Evolutionary conservation across 1,139 yeast genomes (phyloP), one percentile per base, ranked within the genome.

Genomic region (Scheffersomyces lignicola): DNA sequence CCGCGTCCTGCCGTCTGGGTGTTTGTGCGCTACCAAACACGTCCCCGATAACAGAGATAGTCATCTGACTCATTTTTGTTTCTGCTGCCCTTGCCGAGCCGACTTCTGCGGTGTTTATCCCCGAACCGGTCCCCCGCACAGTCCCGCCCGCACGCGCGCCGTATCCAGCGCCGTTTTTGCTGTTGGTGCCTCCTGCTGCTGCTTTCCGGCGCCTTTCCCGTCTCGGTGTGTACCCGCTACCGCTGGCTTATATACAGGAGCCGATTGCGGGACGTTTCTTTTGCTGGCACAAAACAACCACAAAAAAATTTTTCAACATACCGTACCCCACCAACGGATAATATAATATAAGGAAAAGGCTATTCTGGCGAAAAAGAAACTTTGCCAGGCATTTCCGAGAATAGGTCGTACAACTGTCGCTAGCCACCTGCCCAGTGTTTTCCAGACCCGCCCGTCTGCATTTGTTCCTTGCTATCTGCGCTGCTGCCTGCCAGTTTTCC

Each of bases 241-340:
- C n/a, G n/a, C n/a, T n/a, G n/a, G n/a, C n/a, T n/a, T n/a, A n/a
- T n/a, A n/a, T n/a, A n/a, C n/a, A n/a, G n/a, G n/a, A n/a, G n/a
- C n/a, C n/a, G n/a, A n/a, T n/a, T n/a, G n/a, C n/a, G n/a, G n/a
- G n/a, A n/a, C n/a, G n/a, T 20, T 20, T 20, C 10, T 20, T 20
- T 20, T 9, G n/a, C 23, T 9, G 9, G 23, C 23, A 8, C 8
- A 20, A 20, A 20, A 20, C 8, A 20, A 20, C 23, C 23, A 20
- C 23, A 20, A 20, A 20, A 20, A 20, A 20, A 20, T 9, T 20
- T 20, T 20, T 20, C 23, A 20, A 20, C 23, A n/a, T n/a, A 20
- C 23, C n/a, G 9, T 20, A 20, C 23, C 23, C 23, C 23, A 20
- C 23, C 23, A 20, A 8, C 23, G 23, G n/a, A 20, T 20, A 20